Evolutionary conservation across 1,284 basidiomycete species (phyloP), one percentile per base, ranked within the genome.

Genomic region (Ganoderma lingzhi): DNA sequence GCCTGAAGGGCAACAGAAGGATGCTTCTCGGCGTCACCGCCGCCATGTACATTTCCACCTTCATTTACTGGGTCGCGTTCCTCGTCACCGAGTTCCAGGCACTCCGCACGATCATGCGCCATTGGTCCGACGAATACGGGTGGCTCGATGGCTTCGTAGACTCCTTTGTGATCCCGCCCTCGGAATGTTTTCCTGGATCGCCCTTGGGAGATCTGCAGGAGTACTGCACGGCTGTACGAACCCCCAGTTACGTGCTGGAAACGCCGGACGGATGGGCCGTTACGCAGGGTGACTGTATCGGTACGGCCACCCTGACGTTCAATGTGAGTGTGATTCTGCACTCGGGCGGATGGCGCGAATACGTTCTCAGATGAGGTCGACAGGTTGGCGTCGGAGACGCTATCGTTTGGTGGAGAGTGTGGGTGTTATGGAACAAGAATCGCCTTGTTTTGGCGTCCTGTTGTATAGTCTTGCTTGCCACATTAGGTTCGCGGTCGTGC

Each of bases 321-420:
- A 51, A 51, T 51, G 48, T 51, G 23, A 2, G 23, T 51, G 2
- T 3, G 12, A 17, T 8, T 17, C 19, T 6, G 45, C 45, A n/a
- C 9, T 23, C n/a, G 8, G n/a, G n/a, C 2, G n/a, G 2, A 10
- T 17, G n/a, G 8, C 6, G 45, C 30, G 19, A 28, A 19, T 32
- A 28, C 32, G 9, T 53, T 30, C 53, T 30, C 15, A 56, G 0
- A 9, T 3, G 2, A 17, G 4, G 14, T 15, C 9, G 5, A 19
- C 30, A 62, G 60, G 42, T 62, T 30, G 3, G 32, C 60, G 2
- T 62, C 14, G 42, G 60, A 10, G 60, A 62, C 6, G 37, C 41
- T 17, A 32, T 62, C 41, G 60, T 62, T n/a, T 62, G 60, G 60
- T 62, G 60, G 60, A 23, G 60, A 4, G 60, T 44, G 41, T 62